These are phyloP conservation scores for Sporothrix inflata DNA, from an alignment of 2,329 filamentous ascomycete species.

Conservation along the genomic window DNA sequence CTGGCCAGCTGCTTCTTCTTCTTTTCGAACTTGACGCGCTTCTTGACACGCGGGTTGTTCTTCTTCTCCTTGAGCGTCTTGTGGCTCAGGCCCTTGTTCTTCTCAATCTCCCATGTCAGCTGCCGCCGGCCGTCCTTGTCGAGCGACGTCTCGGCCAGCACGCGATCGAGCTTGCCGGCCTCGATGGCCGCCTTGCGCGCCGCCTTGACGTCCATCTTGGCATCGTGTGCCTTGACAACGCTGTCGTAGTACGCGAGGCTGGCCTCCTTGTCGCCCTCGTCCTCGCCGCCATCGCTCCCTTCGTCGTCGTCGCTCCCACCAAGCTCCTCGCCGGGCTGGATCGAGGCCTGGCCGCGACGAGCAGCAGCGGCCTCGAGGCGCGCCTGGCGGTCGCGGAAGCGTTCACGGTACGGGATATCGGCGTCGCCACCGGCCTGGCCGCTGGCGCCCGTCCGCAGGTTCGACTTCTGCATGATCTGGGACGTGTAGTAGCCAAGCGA, in stretches of 20 bases:
- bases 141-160: slow-evolving; percentile 68
- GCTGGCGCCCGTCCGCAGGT: slow-evolving; percentile 75
- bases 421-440: slow-evolving; percentile 76
- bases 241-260: slow-evolving; percentile 49
- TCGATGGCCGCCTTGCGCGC: slow-evolving; percentile 59
- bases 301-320: slow-evolving; percentile 67
- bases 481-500: slow-evolving; percentile 96
- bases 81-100: slow-evolving; percentile 94
- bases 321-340: slow-evolving; percentile 65
- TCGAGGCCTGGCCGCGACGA: slow-evolving; percentile 71
- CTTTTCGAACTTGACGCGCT: slow-evolving; percentile 92
- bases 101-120: slow-evolving; percentile 91
- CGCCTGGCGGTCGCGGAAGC: slow-evolving; percentile 80
- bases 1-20: slow-evolving; percentile 97
- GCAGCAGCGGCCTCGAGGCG: slow-evolving; percentile 88
- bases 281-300: slow-evolving; percentile 63
- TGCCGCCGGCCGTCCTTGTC: slow-evolving; percentile 86
- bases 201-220: slow-evolving; percentile 74
- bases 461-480: slow-evolving; percentile 92
- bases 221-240: slow-evolving; percentile 37
- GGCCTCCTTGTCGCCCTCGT: slow-evolving; percentile 75
- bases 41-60: slow-evolving; percentile 95
- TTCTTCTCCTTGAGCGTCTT: slow-evolving; percentile 75
- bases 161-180: slow-evolving; percentile 65
- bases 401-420: slow-evolving; percentile 86